These are phyloP conservation scores for Micractinium sp. DNA, from an alignment of 139 green algal genomes.

Conservation along the genomic window DNA sequence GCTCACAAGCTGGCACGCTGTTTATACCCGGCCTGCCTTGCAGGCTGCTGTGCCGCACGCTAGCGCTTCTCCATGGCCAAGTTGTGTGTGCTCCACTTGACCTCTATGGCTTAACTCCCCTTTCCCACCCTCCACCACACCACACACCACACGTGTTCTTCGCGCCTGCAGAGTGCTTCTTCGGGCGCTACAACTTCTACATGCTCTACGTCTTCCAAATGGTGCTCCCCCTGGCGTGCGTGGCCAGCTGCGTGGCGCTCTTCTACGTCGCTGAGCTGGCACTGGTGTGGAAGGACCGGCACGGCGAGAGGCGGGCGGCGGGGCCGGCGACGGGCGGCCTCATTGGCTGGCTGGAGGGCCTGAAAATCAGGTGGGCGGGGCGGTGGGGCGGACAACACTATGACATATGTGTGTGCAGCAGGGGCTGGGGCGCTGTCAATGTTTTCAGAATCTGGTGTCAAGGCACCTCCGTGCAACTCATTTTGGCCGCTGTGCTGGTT, in stretches of 20 bases:
- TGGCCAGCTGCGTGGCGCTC: conserved; percentile 13
- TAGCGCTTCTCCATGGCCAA: too few relatives aligned
- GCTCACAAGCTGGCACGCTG: too few relatives aligned
- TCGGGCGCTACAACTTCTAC: conserved; percentile 45
- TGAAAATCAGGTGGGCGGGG: conserved; percentile 6
- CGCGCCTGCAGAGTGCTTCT: conserved; percentile 32
- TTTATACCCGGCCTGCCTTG: too few relatives aligned
- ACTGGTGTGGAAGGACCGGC: background rate
- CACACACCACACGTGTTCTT: background rate
- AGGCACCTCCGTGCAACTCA: too few relatives aligned
- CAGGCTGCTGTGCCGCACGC: too few relatives aligned
- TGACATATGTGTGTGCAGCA: too few relatives aligned
- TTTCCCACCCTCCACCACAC: background rate
- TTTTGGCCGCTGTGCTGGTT: too few relatives aligned
- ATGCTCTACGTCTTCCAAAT: conserved; percentile 42
- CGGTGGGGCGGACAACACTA: background rate
- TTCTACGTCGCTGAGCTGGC: conserved; percentile 2
- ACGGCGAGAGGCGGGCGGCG: background rate
- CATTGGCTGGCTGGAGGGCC: conserved; percentile 5
- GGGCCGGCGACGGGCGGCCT: background rate
- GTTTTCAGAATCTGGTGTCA: too few relatives aligned
- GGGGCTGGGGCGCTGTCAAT: too few relatives aligned
- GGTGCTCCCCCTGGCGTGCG: conserved; percentile 36
- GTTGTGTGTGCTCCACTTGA: too few relatives aligned
- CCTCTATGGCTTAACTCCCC: too few relatives aligned